These are phyloP conservation scores for Exobasidium cylindrosporum DNA, from an alignment of 1,284 basidiomycete genomes.

Conservation along the genomic window DNA sequence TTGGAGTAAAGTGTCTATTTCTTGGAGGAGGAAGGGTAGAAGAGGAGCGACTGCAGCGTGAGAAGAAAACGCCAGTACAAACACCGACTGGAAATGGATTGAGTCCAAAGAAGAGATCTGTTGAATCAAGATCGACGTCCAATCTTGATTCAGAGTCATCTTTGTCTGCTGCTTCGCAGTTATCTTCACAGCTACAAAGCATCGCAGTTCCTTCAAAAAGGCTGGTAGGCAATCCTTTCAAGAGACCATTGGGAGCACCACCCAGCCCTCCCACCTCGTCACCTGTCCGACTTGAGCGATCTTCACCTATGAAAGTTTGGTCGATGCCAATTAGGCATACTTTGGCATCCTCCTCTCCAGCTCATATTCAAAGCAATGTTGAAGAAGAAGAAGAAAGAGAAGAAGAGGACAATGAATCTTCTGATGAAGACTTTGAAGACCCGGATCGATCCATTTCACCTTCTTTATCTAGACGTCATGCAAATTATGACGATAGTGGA, in stretches of 20 bases:
- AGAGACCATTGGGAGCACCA: constrained; percentile 4
- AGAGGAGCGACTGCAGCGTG: no score
- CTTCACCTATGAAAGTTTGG: not conserved
- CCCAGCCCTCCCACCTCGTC: constrained; percentile 11
- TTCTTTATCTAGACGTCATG: constrained; percentile 1
- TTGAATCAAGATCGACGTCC: not conserved
- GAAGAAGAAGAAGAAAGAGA: not conserved
- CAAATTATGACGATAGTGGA: not conserved
- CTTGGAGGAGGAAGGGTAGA: not conserved
- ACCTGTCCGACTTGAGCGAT: constrained; percentile 7
- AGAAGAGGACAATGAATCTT: constrained; percentile 4
- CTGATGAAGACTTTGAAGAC: constrained; percentile 1
- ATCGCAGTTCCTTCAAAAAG: not conserved
- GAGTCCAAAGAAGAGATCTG: not conserved
- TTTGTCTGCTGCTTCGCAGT: not conserved
- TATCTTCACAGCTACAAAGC: not conserved
- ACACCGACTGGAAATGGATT: not conserved
- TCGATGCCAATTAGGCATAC: not conserved
- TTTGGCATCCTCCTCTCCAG: not conserved
- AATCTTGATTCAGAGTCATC: not conserved
- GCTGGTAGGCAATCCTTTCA: constrained; percentile 1
- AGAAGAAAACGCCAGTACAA: not conserved
- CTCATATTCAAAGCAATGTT: no score
- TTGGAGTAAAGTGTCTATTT: not conserved
- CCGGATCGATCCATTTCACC: constrained; percentile 4